Base-by-base conservation (phyloP, 2,329 filamentous ascomycete species). In the Sporothrix dimorphospora region DNA sequence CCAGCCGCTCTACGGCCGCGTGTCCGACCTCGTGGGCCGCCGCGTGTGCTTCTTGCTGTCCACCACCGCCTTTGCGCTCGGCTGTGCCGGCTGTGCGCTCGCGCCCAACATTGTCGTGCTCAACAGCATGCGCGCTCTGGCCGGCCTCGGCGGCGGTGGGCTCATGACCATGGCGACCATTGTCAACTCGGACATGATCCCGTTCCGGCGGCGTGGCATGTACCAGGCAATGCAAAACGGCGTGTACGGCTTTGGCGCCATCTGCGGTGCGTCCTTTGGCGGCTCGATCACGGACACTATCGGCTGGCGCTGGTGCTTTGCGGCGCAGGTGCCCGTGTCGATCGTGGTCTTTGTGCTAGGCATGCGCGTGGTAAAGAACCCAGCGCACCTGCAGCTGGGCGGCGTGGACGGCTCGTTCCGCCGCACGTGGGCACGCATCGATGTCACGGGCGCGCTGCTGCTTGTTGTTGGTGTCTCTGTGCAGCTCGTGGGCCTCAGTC, bases 151-250 rank as follows among this genome's bases (percentile, higher is more conserved):
- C 14, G 91, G 91, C 19, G 91, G 89, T 2, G 92, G 91, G 12
- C 91, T 93, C 88, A 89, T 88, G n/a, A 89, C 90, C 0, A 87
- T 93, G 90, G 90, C 90, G 19, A 87, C 85, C 59, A 92, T 94
- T 69, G 80, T 94, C 65, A 79, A 94, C 75, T 91, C 88, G 75
- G 92, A 94, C 79, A 85, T 93, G 34, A 87, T 94, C 4, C 87
- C 91, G 0, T 81, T 94, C 65, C 84, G 90, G 21, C 89, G 93
- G 67, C 83, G 92, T 71, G 92, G 92, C 2, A 84, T 90, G 9
- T 94, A 90, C 90, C 92, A 94, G 79, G 92, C 91, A 3, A 84
- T 85, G 74, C 84, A 93, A 77, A 94, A 94, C 79, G 86, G 94
- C 75, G 85, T 94, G 63, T 94, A 87, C 76, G 90, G 91, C 0